A percentile compares a stretch with the other conserved stretches of the same genome.
Evolutionary conservation across 2,329 filamentous ascomycete species (phyloP).

Genomic region (Simplicillium aogashimaense): DNA sequence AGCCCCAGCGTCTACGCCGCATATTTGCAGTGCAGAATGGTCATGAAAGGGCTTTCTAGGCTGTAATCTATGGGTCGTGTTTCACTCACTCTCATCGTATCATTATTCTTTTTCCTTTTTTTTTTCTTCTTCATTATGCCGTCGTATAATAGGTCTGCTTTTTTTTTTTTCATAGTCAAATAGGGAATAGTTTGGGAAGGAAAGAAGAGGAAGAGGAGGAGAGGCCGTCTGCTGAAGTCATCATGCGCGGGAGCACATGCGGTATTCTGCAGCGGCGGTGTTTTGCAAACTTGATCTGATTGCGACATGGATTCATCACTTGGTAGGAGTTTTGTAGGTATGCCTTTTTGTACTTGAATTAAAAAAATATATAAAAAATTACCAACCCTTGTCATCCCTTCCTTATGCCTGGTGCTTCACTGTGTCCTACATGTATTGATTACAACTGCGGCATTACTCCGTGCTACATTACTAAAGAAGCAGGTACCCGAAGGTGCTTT

Average conservation of each 20-base stretch:
- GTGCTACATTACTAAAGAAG: background rate
- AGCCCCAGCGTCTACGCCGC: background rate
- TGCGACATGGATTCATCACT: slow-evolving; percentile 6
- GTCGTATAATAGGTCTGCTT: slow-evolving; percentile 8
- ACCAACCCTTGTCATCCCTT: background rate
- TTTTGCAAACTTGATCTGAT: background rate
- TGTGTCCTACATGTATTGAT: too few species aligned
- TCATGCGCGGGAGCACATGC: too few species aligned
- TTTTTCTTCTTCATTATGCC: slow-evolving; percentile 9
- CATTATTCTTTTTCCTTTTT: slow-evolving; percentile 1
- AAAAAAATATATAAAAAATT: slow-evolving; percentile 1
- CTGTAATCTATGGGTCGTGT: background rate
- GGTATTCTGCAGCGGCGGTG: too few species aligned
- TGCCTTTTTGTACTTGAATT: slow-evolving; percentile 8
- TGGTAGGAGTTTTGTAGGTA: slow-evolving; percentile 8
- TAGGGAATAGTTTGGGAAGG: background rate
- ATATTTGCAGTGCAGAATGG: background rate
- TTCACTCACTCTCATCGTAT: background rate
- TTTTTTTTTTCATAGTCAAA: background rate
- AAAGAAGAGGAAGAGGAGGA: background rate
- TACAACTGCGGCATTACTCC: background rate
- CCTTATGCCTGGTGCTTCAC: background rate
- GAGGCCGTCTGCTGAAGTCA: background rate
- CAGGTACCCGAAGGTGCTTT: background rate
- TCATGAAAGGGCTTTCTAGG: background rate